A percentile compares a stretch with the other conserved stretches of the same genome.
Evolutionary conservation across 2,329 filamentous ascomycete genomes (phyloP).

Genomic region (Pseudophaeomoniella oleicola): DNA sequence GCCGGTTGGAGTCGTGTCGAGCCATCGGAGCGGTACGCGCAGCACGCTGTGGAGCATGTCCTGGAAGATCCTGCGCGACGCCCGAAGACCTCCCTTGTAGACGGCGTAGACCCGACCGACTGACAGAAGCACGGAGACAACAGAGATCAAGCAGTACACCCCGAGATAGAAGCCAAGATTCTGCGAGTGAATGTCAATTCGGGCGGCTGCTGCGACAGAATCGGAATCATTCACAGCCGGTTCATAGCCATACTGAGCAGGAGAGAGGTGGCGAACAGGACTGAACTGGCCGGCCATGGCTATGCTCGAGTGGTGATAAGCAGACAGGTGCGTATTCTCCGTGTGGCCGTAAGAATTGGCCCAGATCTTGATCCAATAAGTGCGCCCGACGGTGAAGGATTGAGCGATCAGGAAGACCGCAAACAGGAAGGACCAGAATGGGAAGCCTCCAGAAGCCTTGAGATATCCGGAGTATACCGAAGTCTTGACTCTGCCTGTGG

Average conservation of each 20-base stretch:
- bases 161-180: constrained; percentile 49
- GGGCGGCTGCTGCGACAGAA: not conserved
- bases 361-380: not conserved
- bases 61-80: constrained; percentile 54
- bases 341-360: not conserved
- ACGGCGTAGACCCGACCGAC: constrained; percentile 49
- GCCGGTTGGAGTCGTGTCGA: constrained; percentile 66
- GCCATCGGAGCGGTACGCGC: constrained; percentile 60
- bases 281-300: constrained; percentile 7
- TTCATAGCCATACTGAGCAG: constrained; percentile 1
- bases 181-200: constrained; percentile 8
- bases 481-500: constrained; percentile 53
- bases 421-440: constrained; percentile 20
- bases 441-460: constrained; percentile 47
- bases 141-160: constrained; percentile 50
- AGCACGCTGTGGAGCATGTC: constrained; percentile 53
- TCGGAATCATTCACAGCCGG: not conserved
- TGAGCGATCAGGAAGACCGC: constrained; percentile 34
- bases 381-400: not conserved
- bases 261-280: constrained; percentile 8
- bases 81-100: constrained; percentile 50
- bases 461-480: constrained; percentile 55
- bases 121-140: constrained; percentile 42
- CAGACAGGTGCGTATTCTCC: not conserved
- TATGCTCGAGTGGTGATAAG: constrained; percentile 6